Conservation (phyloP, 331 rosid genomes). For the Pyracantha coccinea region DNA sequence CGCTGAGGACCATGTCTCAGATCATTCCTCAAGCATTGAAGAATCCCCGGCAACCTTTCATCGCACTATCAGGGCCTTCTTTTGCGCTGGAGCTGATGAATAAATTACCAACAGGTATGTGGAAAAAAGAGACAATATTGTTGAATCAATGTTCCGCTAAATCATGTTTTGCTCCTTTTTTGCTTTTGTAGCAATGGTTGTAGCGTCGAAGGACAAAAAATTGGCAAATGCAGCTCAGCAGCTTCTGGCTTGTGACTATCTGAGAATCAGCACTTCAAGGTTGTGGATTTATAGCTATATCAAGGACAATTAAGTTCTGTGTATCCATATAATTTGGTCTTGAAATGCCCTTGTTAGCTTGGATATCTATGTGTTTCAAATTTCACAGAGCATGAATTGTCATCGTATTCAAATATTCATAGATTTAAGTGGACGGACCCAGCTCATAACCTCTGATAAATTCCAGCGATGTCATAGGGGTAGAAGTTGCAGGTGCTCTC, state of each 20-base stretch:
- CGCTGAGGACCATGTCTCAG: slow-evolving; percentile 92
- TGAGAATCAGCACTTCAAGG: slow-evolving; percentile 98
- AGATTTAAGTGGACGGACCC: slow-evolving; percentile 4
- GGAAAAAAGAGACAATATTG: not conserved
- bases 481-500: slow-evolving; percentile 94
- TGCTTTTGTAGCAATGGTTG: slow-evolving; percentile 73
- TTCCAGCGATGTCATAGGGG: slow-evolving; percentile 98
- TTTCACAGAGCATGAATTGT: not conserved
- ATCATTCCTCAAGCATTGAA: slow-evolving; percentile 70
- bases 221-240: slow-evolving; percentile 82
- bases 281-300: slow-evolving; percentile 24
- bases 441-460: slow-evolving; percentile 76
- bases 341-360: not conserved
- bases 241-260: slow-evolving; percentile 62
- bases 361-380: not conserved
- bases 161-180: slow-evolving; percentile 8
- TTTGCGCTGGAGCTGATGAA: slow-evolving; percentile 85
- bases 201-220: slow-evolving; percentile 83
- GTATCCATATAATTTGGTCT: not conserved
- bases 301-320: not conserved
- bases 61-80: slow-evolving; percentile 93
- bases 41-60: slow-evolving; percentile 90
- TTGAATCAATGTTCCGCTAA: not conserved
- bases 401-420: not conserved
- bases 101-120: slow-evolving; percentile 80